Base-by-base conservation (phyloP, 164 flowering plant species). In the Nelumbo lutea region DNA sequence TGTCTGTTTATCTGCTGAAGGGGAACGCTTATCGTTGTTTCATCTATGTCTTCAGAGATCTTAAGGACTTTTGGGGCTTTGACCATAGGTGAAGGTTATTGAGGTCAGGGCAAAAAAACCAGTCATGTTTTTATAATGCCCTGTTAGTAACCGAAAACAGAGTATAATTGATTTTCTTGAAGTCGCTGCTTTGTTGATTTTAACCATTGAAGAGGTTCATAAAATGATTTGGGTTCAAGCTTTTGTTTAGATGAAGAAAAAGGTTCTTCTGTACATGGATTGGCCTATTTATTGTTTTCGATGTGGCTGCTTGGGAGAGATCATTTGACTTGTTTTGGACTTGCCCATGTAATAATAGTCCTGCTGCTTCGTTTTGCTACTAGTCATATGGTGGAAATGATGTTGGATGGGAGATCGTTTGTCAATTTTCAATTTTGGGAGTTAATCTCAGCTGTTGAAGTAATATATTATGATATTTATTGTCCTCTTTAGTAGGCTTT, bases 401-500 rank as follows among this genome's bases (percentile, higher is more conserved):
- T 69, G 15, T 62, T 61, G 48, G 52, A 44, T 9, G 8, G 57
- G 42, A 59, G 51, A 58, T 47, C 48, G 8, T 48, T 43, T 52
- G 64, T 13, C 5, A 53, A 9, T 48, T 65, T 50, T 41, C 8
- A 5, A 57, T 64, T 68, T 15, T 71, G 62, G 68, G 59, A 11
- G 48, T 68, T 64, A 41, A 39, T 47, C 53, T 62, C 51, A 13
- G 62, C 61, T n/a, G 14, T 59, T 68, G 78, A 61, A 59, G 41
- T 9, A n/a, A 39, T 69, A n/a, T 59, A 57, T 15, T 60, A 9
- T 39, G 1, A 40, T 64, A 42, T 68, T 61, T 60, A 48, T 65
- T 4, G 13, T 50, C 40, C 59, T 68, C 60, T 71, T 70, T 70
- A 70, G 47, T 64, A 45, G 44, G 47, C 63, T 55, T 52, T 9